phyloP scores from a whole-genome alignment of 78 protist species.

The Tieghemostelium lacteum region DNA sequence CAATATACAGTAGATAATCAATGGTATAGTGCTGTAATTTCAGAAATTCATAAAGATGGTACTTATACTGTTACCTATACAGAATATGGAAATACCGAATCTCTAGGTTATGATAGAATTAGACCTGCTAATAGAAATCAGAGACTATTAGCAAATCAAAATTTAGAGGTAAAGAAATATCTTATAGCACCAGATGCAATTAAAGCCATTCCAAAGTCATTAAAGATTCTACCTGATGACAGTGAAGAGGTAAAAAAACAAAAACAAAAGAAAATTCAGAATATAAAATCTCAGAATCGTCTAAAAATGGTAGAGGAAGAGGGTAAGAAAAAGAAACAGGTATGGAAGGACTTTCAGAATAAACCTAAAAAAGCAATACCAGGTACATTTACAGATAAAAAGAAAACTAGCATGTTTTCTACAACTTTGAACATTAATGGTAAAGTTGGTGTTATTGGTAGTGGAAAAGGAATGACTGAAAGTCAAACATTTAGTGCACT shows the following conservation, averaged over 20 bases:
- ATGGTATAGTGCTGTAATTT: conserved; percentile 61
- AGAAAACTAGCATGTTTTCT: conserved; percentile 62
- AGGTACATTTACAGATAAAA: conserved; percentile 55
- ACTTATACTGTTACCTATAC: conserved; percentile 41
- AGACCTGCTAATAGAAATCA: conserved; percentile 42
- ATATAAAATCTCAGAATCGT: conserved; percentile 48
- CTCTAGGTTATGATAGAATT: conserved; percentile 20
- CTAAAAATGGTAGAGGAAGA: conserved; percentile 47
- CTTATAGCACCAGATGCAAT: conserved; percentile 33
- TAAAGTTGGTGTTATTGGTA: conserved; percentile 65
- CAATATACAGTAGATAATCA: conserved; percentile 50
- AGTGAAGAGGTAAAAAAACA: conserved; percentile 42
- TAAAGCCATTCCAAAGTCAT: conserved; percentile 31
- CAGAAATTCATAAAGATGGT: conserved; percentile 60
- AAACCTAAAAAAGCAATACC: conserved; percentile 40
- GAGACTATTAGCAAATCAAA: neutral
- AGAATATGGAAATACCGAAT: conserved; percentile 56
- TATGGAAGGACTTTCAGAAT: conserved; percentile 44
- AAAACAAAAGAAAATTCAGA: conserved; percentile 43
- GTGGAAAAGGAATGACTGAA: conserved; percentile 77
- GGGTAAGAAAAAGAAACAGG: conserved; percentile 47
- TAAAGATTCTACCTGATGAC: conserved; percentile 46
- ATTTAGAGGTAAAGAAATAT: conserved; percentile 23
- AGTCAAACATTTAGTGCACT: conserved; percentile 5
- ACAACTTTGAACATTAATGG: conserved; percentile 39